Base-by-base conservation (phyloP, 2,329 filamentous ascomycete species). In the Daldinia sp. region DNA sequence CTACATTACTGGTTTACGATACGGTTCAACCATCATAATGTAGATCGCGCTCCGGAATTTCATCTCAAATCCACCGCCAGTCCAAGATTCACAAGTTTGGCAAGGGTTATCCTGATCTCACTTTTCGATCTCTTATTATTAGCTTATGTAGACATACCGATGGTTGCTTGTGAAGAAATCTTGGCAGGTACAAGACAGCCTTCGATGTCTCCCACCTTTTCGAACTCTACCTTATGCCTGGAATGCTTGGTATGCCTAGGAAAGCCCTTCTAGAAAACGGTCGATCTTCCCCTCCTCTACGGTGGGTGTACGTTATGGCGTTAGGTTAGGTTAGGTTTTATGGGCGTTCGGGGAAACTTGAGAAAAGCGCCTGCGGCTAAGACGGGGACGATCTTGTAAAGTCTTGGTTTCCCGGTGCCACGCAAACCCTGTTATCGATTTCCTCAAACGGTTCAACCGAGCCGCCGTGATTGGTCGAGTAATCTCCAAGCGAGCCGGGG, bases 361-460 rank as follows among this genome's bases (percentile, higher is more conserved):
- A 13, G 37, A 41, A 35, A 41, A 35, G 34, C 13, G 9, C 19
- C 9, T 45, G 39, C 39, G 39, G 39, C 39, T 45, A n/a, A 23
- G 21, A 27, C 21, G 21, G 21, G 39, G 21, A 27, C 21, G 21
- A 27, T 45, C 13, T 45, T 45, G 21, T 45, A 45, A 45, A 50
- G 49, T 47, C 50, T 43, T 54, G 43, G n/a, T 39, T 51, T 48
- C 32, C 35, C 15, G 23, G 23, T 21, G 29, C 32, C 25, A 30
- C 58, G 49, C 35, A 55, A 34, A 47, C 63, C 39, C 39, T 65
- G 50, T 25, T 23, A 34, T 17, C 48, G 50, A 64, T 54, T 67
- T 67, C 64, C 64, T 51, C 51, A 67, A 67, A 67, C 32, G 61
- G 64, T 54, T 62, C 51, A 49, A 3, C 58, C 61, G 58, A 41